Evolutionary conservation across 2,329 filamentous ascomycete genomes (phyloP).

Genomic region (Pseudogymnoascus sp.): DNA sequence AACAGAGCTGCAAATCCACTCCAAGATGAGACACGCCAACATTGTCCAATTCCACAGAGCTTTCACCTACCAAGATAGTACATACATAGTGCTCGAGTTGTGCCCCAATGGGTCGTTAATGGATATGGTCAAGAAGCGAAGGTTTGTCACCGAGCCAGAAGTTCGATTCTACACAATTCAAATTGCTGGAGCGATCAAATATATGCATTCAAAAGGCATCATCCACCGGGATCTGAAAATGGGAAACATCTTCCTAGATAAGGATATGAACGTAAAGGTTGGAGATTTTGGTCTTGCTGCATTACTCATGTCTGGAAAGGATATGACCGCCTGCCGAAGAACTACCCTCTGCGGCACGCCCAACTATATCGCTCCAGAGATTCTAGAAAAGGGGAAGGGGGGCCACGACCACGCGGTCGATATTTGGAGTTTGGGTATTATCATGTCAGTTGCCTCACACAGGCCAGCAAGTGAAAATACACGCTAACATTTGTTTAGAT

Average conservation of each 20-base stretch:
- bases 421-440: slow-evolving; percentile 96
- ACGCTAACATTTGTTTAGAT: slow-evolving; percentile 43
- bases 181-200: slow-evolving; percentile 94
- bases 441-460: slow-evolving; percentile 56
- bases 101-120: slow-evolving; percentile 94
- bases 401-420: slow-evolving; percentile 98
- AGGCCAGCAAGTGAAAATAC: slow-evolving; percentile 15
- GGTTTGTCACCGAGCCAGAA: slow-evolving; percentile 85
- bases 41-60: slow-evolving; percentile 93
- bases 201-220: slow-evolving; percentile 91
- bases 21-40: slow-evolving; percentile 92
- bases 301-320: slow-evolving; percentile 80
- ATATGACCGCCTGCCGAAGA: slow-evolving; percentile 71
- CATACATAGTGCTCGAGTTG: slow-evolving; percentile 88
- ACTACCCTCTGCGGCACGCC: slow-evolving; percentile 95
- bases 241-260: slow-evolving; percentile 93
- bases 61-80: slow-evolving; percentile 81
- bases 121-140: slow-evolving; percentile 93
- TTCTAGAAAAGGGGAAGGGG: slow-evolving; percentile 85
- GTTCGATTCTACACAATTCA: slow-evolving; percentile 91
- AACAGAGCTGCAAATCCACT: slow-evolving; percentile 93
- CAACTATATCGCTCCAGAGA: slow-evolving; percentile 97
- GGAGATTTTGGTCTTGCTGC: slow-evolving; percentile 95
- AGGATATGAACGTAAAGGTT: slow-evolving; percentile 94
- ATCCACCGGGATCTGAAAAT: slow-evolving; percentile 97